phyloP scores from a whole-genome alignment of 192 early-diverging fungal species.

The Linderina pennispora region DNA sequence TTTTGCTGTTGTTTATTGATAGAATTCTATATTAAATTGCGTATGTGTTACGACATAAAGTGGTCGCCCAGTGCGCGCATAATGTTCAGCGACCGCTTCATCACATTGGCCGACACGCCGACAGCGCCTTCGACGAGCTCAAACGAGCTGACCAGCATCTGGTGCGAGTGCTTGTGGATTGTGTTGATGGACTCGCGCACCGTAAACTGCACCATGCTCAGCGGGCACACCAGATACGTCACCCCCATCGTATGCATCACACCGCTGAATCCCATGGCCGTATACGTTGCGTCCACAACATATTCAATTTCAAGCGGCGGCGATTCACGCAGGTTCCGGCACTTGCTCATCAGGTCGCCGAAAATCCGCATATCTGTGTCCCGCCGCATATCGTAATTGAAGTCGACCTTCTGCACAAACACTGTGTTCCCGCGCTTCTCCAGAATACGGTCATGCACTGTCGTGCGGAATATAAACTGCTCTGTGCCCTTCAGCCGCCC shows the following conservation, averaged over 20 bases:
- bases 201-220: not conserved
- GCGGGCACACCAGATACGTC: not conserved
- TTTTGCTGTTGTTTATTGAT: too few relatives aligned
- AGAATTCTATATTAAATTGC: too few relatives aligned
- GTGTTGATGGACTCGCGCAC: not conserved
- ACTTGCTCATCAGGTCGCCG: not conserved
- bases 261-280: not conserved
- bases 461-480: not conserved
- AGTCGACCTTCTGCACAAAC: constrained; percentile 1
- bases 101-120: not conserved
- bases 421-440: not conserved
- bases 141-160: not conserved
- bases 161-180: not conserved
- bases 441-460: not conserved
- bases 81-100: too few relatives aligned
- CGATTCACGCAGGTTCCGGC: not conserved
- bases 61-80: too few relatives aligned
- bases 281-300: not conserved
- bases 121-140: not conserved
- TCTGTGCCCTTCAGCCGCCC: not conserved
- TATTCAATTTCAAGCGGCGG: constrained; percentile 3
- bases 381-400: not conserved
- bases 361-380: not conserved
- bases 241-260: not conserved
- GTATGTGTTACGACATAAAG: too few relatives aligned